Evolutionary conservation across 495 filamentous ascomycete species (phyloP), one percentile per base, ranked within the genome.

Genomic region (Cercophora samala): DNA sequence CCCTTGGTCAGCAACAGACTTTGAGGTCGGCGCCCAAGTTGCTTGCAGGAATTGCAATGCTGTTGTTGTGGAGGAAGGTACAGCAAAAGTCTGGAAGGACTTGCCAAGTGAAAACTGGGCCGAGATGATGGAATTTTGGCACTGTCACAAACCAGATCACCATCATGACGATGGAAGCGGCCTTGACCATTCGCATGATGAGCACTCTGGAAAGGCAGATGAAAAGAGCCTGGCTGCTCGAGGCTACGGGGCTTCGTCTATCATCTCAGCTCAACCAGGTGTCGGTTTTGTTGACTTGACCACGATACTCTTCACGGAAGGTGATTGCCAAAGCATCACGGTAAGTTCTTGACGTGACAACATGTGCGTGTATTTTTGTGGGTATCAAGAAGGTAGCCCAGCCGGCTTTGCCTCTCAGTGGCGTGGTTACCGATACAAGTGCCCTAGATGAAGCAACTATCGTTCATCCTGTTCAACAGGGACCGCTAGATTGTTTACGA

Each of bases 101-200:
- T 83, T 99, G 4, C 95, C 95, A 0, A 96, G 92, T 70, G 92
- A 93, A 66, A 95, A 96, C 72, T 99, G 95, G 95, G 95, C 94
- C 1, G 95, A 99, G 77, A 97, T 98, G 96, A 99, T 99, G 95
- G 95, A 99, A 74, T 97, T 97, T 70, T 99, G 95, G 95, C 95
- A 99, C 77, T 99, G 95, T 74, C 95, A 99, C 76, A 98, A 97
- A 74, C 95, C 93, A 55, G 79, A 79, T 5, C 61, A 67, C 18
- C 62, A 65, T 22, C 46, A 25, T 78, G 84, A 61, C 9, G 60
- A 64, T 54, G 69, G 83, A 21, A 68, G 79, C 21, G 67, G 75
- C 26, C 66, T 77, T 26, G 70, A 78, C 64, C 71, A 75, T 18
- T 65, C 68, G 17, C 26, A 72, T 53, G 37, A 54, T 13, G 37